Conservation (phyloP, 306 rosid species). For the Vicia sativa region DNA sequence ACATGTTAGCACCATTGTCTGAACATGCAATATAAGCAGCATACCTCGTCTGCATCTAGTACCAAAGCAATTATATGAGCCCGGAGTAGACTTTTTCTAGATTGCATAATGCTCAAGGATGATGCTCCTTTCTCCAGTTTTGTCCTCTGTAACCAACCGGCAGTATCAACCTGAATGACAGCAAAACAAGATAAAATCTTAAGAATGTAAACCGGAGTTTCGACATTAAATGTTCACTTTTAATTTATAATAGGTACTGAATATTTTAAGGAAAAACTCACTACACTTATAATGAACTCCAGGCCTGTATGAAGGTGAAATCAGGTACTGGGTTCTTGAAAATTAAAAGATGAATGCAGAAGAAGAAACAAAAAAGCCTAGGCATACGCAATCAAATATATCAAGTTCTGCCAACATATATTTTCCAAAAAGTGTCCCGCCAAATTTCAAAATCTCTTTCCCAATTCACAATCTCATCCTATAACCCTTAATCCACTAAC, state of each 20-base stretch:
- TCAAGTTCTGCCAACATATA: neutral
- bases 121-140: constrained; percentile 89
- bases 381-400: neutral
- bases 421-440: neutral
- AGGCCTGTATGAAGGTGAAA: constrained; percentile 9
- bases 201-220: too few relatives aligned
- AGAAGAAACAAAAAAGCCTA: constrained; percentile 8
- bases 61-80: constrained; percentile 94
- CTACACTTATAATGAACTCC: neutral
- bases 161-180: constrained; percentile 82
- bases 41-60: constrained; percentile 94
- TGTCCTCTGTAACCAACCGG: constrained; percentile 94
- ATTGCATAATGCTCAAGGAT: constrained; percentile 93
- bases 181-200: constrained; percentile 28
- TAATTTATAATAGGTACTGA: constrained; percentile 1
- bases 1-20: constrained; percentile 18
- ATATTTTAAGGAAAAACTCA: neutral
- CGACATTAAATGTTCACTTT: neutral
- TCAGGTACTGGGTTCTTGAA: constrained; percentile 11
- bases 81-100: constrained; percentile 90
- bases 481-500: neutral
- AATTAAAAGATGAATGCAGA: constrained; percentile 5
- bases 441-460: neutral
- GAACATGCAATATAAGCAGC: constrained; percentile 20
- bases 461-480: constrained; percentile 4